phyloP scores from a whole-genome alignment of 1,284 basidiomycete species.

The Cryptococcus depauperatus region DNA sequence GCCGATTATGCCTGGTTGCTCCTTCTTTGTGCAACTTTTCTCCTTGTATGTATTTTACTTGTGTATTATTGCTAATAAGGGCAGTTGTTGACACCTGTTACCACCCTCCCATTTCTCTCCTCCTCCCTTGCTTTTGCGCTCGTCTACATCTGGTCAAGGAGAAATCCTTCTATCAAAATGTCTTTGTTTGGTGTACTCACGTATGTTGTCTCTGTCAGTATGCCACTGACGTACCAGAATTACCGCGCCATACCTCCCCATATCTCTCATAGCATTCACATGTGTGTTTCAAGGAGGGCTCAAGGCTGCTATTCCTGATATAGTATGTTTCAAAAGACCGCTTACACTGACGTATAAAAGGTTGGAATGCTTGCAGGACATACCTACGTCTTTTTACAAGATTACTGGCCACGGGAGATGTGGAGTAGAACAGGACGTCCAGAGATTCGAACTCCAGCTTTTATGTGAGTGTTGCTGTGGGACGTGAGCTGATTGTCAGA shows the following conservation, averaged over 20 bases:
- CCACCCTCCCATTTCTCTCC: slow-evolving; percentile 72
- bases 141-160: slow-evolving; percentile 92
- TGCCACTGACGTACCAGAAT: slow-evolving; percentile 47
- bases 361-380: slow-evolving; percentile 81
- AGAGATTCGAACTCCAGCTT: slow-evolving; percentile 65
- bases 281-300: slow-evolving; percentile 85
- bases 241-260: slow-evolving; percentile 88
- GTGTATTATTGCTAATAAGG: not conserved
- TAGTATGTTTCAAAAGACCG: slow-evolving; percentile 46
- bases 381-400: slow-evolving; percentile 83
- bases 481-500: not conserved
- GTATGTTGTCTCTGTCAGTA: slow-evolving; percentile 19
- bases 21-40: slow-evolving; percentile 66
- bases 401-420: slow-evolving; percentile 92
- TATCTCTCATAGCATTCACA: slow-evolving; percentile 75
- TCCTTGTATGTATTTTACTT: slow-evolving; percentile 55
- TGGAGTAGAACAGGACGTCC: slow-evolving; percentile 36
- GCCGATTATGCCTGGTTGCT: slow-evolving; percentile 95
- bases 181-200: slow-evolving; percentile 90
- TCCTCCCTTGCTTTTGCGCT: slow-evolving; percentile 71
- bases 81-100: slow-evolving; percentile 70
- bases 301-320: slow-evolving; percentile 73
- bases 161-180: slow-evolving; percentile 89
- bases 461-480: slow-evolving; percentile 63
- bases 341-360: slow-evolving; percentile 22